Evolutionary conservation across 768 basidiomycete genomes (phyloP), one percentile per base, ranked within the genome.

Genomic region (Exidia glandulosa): DNA sequence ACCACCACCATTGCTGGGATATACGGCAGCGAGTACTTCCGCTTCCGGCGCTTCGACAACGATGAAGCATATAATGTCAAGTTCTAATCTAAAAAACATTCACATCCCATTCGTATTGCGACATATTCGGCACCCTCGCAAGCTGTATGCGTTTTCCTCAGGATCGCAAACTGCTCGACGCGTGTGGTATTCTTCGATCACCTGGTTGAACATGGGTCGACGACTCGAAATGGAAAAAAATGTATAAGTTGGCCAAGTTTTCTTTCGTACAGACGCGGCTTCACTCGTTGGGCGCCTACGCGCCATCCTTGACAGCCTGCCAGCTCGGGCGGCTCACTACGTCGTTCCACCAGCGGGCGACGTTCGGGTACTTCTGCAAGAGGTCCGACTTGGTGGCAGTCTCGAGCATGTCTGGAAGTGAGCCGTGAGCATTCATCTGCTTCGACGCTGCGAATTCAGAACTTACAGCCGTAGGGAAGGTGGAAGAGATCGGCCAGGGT

Each of bases 401-500:
- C 50, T 27, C 50, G 50, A 54, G 27, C 50, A 45, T 45, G 12
- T 19, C 41, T 45, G 41, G 16, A 19, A 14, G 7, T 7, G 34
- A 14, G 41, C 41, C 41, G 36, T 2, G 37, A 16, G 9, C 14
- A n/a, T 25, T 29, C 12, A 27, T 10, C 14, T 36, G 33, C 29
- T 34, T 16, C 29, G 33, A 29, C 32, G 33, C 33, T 34, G 10
- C 12, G 32, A 57, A 41, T 13, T 13, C 56, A 14, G 19, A 12
- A 47, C 36, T 30, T 9, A n/a, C 41, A 47, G 14, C 63, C 64
- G 52, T 65, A 64, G 6, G 69, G 63, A 1, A 70, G 59, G 56
- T 68, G 66, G 60, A 63, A 65, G 2, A 71, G 61, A 58, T 71
- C 68, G 29, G 64, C 67, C 3, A 68, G 23, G 7, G 66, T 66